These are phyloP conservation scores for Ceratorhiza oryzae-sativae DNA, from an alignment of 1,284 basidiomycete species.

Conservation along the genomic window DNA sequence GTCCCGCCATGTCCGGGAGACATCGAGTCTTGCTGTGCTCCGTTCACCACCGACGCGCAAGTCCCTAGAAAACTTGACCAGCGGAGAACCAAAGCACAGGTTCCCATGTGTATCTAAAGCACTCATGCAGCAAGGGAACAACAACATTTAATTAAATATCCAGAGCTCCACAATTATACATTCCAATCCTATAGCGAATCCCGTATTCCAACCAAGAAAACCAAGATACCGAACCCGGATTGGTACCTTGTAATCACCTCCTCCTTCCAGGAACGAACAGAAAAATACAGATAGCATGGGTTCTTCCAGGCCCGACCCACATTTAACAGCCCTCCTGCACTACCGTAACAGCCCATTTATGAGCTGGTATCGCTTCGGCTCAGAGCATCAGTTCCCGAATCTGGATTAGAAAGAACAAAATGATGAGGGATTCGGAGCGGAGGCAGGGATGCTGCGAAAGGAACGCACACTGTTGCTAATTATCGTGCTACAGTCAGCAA, in stretches of 20 bases:
- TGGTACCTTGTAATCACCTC: slow-evolving; percentile 5
- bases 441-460: background rate
- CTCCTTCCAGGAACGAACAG: slow-evolving; percentile 22
- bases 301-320: background rate
- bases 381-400: slow-evolving; percentile 36
- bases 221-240: slow-evolving; percentile 1
- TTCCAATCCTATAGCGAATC: background rate
- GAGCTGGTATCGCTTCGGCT: background rate
- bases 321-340: background rate
- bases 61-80: no score
- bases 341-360: no score
- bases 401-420: slow-evolving; percentile 3
- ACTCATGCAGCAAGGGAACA: background rate
- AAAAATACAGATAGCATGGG: slow-evolving; percentile 31
- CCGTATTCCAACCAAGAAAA: background rate
- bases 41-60: no score
- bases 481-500: slow-evolving; percentile 4
- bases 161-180: slow-evolving; percentile 14
- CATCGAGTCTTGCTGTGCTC: background rate
- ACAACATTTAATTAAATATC: background rate
- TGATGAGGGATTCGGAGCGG: background rate
- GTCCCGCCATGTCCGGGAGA: background rate
- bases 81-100: background rate
- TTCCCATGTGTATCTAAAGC: slow-evolving; percentile 4
- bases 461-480: slow-evolving; percentile 35